Percentiles rank a stretch among this genome's conserved stretches.
Conservation (phyloP, 2,329 filamentous ascomycete species). For the Thyridium curvatum region DNA sequence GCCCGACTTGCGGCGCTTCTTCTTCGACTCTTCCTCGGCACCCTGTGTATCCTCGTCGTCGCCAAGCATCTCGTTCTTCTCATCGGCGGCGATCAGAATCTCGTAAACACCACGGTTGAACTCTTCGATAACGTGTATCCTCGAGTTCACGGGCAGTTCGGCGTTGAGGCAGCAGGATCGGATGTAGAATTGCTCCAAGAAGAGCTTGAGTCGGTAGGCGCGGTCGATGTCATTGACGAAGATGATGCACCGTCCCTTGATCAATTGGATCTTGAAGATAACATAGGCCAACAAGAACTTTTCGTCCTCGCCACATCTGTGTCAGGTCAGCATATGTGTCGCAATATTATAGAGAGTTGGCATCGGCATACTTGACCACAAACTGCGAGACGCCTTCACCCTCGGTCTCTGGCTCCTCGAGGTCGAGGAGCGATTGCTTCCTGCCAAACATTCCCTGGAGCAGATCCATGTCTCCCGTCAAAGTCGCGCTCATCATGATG, state of each 20-base stretch:
- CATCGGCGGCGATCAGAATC: conserved; percentile 90
- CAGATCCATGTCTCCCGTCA: conserved; percentile 80
- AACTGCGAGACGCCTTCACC: conserved; percentile 78
- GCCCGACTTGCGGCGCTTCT: conserved; percentile 15
- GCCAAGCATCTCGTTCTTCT: conserved; percentile 25
- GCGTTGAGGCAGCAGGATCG: conserved; percentile 91
- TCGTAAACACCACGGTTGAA: conserved; percentile 98
- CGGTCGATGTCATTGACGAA: conserved; percentile 77
- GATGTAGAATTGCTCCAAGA: conserved; percentile 94
- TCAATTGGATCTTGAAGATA: conserved; percentile 88
- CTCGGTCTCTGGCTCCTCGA: conserved; percentile 76
- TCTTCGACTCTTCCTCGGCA: conserved; percentile 33
- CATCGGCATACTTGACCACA: conserved; percentile 60
- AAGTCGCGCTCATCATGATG: conserved; percentile 87
- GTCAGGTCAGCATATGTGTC: conserved; percentile 5
- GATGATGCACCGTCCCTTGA: conserved; percentile 79
- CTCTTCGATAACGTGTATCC: conserved; percentile 91
- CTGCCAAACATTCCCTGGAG: conserved; percentile 81
- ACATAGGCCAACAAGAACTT: conserved; percentile 92
- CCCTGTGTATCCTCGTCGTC: conserved; percentile 33
- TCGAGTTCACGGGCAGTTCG: conserved; percentile 85
- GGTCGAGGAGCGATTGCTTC: conserved; percentile 70
- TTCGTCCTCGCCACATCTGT: conserved; percentile 85
- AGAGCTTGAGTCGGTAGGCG: conserved; percentile 89
- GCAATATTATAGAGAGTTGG: conserved; percentile 12